Base-by-base conservation (phyloP, 805 yeast species). In the Blastobotrys peoriensis region DNA sequence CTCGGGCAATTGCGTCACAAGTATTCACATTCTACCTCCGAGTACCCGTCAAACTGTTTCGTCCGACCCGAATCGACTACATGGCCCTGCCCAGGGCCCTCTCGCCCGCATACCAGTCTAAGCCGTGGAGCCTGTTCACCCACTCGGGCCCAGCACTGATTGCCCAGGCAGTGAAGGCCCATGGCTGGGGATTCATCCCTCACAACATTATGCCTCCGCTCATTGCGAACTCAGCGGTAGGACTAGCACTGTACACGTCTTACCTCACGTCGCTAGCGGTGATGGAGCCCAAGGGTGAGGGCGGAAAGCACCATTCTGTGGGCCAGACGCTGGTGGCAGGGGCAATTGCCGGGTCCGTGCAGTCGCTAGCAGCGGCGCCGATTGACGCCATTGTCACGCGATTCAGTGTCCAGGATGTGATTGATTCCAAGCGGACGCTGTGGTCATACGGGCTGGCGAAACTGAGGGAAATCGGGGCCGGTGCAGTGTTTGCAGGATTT, bases 351-450 rank as follows among this genome's bases (percentile, higher is more conserved):
- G 97, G 97, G 1, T 78, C 82, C 0, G 78, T 80, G 19, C 96
- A 93, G 55, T 83, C 95, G n/a, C 65, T 86, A 15, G 89, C 86
- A 0, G 95, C 96, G 1, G 91, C 96, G 1, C 98, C 98, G 0
- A 71, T 91, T 3, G 97, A 91, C 64, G 96, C 97, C 5, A 78
- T 91, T 2, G 84, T 83, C 57, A 78, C 95, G 1, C 71, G 97
- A 52, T 85, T 89, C 51, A 73, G 80, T 1, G 81, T 86, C 3
- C 76, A 83, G 8, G 95, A 87, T 52, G 65, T 89, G 43, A 63
- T 86, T 13, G 73, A 75, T 42, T 84, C 87, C 4, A 81, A 84
- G 62, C 75, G 75, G 46, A 83, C 83, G 46, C 61, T 89, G 45
- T 86, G 96, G 94, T 65, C 65, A 20, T 91, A 86, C 62, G 88